Base-by-base conservation (phyloP, 805 yeast genomes). In the Kodamaea hsintzibuensis region DNA sequence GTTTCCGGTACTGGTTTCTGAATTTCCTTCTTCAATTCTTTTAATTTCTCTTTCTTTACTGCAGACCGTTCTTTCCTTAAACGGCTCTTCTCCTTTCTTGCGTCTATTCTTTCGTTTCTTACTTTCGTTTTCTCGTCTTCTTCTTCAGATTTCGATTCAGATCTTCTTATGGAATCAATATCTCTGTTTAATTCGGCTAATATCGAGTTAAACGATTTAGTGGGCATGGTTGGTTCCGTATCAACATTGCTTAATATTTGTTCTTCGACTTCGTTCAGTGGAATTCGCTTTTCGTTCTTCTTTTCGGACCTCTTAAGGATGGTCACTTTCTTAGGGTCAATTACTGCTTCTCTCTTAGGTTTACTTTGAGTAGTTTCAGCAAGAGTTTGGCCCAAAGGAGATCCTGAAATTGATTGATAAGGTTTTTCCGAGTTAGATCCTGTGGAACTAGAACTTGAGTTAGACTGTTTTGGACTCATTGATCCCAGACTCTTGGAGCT, bases 181-280 rank as follows among this genome's bases (percentile, higher is more conserved):
- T 48, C 51, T 9, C 46, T 13, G 19, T 38, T 48, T 25, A 48
- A 42, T 38, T 48, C 51, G 10, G 51, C 51, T 39, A 48, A 39
- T 2, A 40, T 40, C 44, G 44, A 16, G 19, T 17, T 16, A 16
- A 40, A 40, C 13, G 44, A 40, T 17, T 40, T 40, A 5, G 44
- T 7, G 4, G 25, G n/a, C 8, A 17, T 17, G 44, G 13, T 19
- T 40, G 13, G 25, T 7, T 40, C 44, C 6, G 9, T 38, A 8
- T 38, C 42, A 4, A 13, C 39, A 3, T 35, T 35, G 10, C 17
- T 10, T n/a, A 18, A n/a, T 6, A 39, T 12, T 6, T 7, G 10
- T 39, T 18, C 17, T 7, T 19, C 25, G 25, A 40, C 25, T 16
- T 19, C 25, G n/a, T 17, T 16, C 42, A 38, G 42, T 7, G 18